These are phyloP conservation scores for Nicotiana undulata DNA, from an alignment of 257 asterid species.

Conservation along the genomic window DNA sequence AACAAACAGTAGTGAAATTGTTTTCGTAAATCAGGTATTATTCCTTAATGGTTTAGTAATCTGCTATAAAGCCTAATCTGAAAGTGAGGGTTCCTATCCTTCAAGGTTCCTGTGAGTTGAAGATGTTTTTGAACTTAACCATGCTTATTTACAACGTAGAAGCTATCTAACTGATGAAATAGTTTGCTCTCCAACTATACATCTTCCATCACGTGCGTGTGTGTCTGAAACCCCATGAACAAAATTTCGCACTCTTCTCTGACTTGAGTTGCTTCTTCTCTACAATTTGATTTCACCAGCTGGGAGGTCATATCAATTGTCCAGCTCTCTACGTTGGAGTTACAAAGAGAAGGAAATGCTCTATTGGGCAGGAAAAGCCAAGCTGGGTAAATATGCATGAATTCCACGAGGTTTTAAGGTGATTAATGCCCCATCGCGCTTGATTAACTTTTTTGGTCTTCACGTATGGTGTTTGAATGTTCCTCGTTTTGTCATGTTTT, in stretches of 20 bases:
- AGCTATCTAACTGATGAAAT: not conserved
- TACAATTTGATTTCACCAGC: conserved; percentile 30
- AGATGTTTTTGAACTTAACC: not conserved
- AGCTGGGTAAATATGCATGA: conserved; percentile 57
- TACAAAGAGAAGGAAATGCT: conserved; percentile 59
- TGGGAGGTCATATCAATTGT: conserved; percentile 47
- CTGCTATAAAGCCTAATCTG: not conserved
- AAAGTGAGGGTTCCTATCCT: not conserved
- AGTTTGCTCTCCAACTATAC: not conserved
- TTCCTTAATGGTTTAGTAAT: not conserved
- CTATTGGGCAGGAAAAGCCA: conserved; percentile 54
- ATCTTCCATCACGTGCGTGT: not conserved
- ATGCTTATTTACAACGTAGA: not conserved
- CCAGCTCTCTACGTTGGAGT: conserved; percentile 68
- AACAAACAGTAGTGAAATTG: not conserved
- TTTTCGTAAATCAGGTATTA: not conserved
- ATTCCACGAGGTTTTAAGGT: conserved; percentile 78
- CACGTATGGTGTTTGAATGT: not conserved
- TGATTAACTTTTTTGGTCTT: not conserved
- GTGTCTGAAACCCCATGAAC: not conserved
- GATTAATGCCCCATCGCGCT: conserved; percentile 15
- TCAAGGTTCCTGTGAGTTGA: not conserved
- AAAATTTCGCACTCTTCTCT: not conserved
- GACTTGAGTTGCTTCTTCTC: not conserved
- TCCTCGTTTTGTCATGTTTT: not conserved